These are phyloP conservation scores for Coemansia aciculifera DNA, from an alignment of 192 early-diverging fungal species.

Conservation along the genomic window DNA sequence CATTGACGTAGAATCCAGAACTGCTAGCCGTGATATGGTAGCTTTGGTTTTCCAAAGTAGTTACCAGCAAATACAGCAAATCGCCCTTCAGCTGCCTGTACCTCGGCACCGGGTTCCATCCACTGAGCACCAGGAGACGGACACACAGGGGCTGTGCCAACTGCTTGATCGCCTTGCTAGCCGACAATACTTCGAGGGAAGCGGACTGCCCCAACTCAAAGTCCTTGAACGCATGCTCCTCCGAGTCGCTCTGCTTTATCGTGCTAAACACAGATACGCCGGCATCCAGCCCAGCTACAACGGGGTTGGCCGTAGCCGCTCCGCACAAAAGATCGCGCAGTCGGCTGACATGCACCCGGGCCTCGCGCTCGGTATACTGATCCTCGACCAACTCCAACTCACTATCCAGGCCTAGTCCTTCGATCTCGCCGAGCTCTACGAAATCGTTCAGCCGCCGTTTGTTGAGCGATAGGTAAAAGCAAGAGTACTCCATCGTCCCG, in stretches of 20 bases:
- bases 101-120: slow-evolving; percentile 91
- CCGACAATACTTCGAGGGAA: slow-evolving; percentile 59
- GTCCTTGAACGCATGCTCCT: slow-evolving; percentile 24
- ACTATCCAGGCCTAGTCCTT: slow-evolving; percentile 65
- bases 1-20: slow-evolving; percentile 88
- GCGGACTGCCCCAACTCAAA: slow-evolving; percentile 7
- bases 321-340: slow-evolving; percentile 82
- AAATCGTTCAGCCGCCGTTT: slow-evolving; percentile 76
- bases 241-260: slow-evolving; percentile 12
- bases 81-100: slow-evolving; percentile 76
- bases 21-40: slow-evolving; percentile 82
- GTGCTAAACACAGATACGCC: slow-evolving; percentile 68
- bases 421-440: slow-evolving; percentile 67
- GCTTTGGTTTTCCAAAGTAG: slow-evolving; percentile 80
- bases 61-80: slow-evolving; percentile 84
- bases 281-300: slow-evolving; percentile 65
- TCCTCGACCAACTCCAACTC: slow-evolving; percentile 70
- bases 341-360: slow-evolving; percentile 84
- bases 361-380: slow-evolving; percentile 90
- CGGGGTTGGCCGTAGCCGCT: slow-evolving; percentile 52
- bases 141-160: slow-evolving; percentile 63
- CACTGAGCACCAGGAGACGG: slow-evolving; percentile 75
- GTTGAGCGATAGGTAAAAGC: slow-evolving; percentile 81
- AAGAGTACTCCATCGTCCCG: slow-evolving; percentile 83
- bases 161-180: slow-evolving; percentile 55